These are phyloP conservation scores for Hemileccinum impolitum DNA, from an alignment of 768 basidiomycete genomes.

Conservation along the genomic window DNA sequence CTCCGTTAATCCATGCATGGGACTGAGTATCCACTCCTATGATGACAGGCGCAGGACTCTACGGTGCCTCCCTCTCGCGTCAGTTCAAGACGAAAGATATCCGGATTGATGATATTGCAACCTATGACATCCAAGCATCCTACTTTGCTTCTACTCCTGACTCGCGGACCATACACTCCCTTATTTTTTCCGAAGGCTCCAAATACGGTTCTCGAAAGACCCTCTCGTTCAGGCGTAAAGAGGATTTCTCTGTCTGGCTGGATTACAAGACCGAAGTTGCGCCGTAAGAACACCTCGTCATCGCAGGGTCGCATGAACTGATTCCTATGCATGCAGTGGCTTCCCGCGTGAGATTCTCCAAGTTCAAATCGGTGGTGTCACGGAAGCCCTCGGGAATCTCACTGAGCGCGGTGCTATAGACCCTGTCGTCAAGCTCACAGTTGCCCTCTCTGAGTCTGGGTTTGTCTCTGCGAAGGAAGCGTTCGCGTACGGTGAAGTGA, in stretches of 20 bases:
- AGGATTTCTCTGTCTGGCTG: constrained; percentile 77
- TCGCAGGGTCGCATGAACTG: background rate
- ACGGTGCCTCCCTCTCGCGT: constrained; percentile 83
- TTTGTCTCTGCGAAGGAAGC: constrained; percentile 81
- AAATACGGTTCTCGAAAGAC: constrained; percentile 83
- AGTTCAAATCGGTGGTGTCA: constrained; percentile 67
- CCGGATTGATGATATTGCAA: constrained; percentile 69
- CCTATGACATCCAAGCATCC: constrained; percentile 75
- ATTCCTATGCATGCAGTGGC: constrained; percentile 41
- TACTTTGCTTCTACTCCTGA: constrained; percentile 62
- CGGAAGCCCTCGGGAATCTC: constrained; percentile 75
- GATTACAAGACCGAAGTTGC: constrained; percentile 65
- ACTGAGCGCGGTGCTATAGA: constrained; percentile 79
- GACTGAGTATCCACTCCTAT: constrained; percentile 1
- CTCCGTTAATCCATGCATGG: background rate
- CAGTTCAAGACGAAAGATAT: constrained; percentile 97
- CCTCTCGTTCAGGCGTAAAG: constrained; percentile 78
- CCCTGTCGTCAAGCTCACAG: constrained; percentile 82
- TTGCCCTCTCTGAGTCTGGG: constrained; percentile 82
- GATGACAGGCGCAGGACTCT: constrained; percentile 69
- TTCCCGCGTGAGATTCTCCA: constrained; percentile 74
- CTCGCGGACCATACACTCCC: constrained; percentile 65
- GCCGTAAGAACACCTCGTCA: constrained; percentile 44
- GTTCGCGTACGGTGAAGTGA: constrained; percentile 74
- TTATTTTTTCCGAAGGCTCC: constrained; percentile 75